A percentile compares a stretch with the other conserved stretches of the same genome.
Conservation (phyloP, 169 alveolate species). For the Eimeria falciformis region DNA sequence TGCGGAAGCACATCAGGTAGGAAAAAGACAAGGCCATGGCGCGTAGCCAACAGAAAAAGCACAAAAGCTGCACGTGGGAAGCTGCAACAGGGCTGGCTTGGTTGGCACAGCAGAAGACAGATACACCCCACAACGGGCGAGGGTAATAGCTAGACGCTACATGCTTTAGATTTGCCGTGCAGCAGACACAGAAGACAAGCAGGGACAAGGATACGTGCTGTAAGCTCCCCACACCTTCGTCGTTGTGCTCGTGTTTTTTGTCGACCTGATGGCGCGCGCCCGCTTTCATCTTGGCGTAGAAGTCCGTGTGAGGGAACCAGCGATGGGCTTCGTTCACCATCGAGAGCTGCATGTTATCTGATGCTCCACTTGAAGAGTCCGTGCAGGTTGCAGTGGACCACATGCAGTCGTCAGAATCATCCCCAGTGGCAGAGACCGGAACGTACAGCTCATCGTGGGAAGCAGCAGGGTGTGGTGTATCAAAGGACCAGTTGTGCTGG, state of each 20-base stretch:
- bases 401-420: background rate
- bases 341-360: slow-evolving; percentile 2
- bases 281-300: slow-evolving; percentile 37
- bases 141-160: background rate
- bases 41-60: background rate
- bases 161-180: background rate
- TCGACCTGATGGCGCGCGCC: slow-evolving; percentile 21
- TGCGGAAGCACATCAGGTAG: background rate
- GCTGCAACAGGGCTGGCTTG: background rate
- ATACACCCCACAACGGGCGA: background rate
- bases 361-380: background rate
- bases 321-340: slow-evolving; percentile 47
- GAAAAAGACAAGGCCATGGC: background rate
- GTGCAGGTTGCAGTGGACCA: background rate
- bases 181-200: background rate
- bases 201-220: background rate
- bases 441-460: no score
- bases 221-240: slow-evolving; percentile 7
- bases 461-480: no score
- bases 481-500: no score
- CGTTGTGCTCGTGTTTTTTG: slow-evolving; percentile 25
- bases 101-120: background rate
- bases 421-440: background rate
- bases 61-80: background rate
- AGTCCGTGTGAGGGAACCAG: slow-evolving; percentile 57